Percentiles rank a stretch among this genome's conserved stretches.
Conservation (phyloP, 148 eudicot species). For the Rhododendron molle region DNA sequence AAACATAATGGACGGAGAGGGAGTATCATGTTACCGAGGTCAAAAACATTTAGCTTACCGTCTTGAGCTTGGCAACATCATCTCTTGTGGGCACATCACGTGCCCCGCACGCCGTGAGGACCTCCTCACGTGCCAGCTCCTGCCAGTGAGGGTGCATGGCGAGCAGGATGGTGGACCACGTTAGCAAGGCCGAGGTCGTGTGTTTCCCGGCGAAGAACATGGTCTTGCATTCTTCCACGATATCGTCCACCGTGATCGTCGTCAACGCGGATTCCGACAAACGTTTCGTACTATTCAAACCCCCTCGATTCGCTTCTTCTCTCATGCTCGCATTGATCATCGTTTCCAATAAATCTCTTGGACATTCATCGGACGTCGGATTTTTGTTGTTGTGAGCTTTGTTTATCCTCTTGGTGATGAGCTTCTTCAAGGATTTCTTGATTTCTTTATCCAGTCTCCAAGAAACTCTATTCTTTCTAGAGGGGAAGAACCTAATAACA, state of each 20-base stretch:
- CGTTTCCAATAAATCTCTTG: slow-evolving; percentile 44
- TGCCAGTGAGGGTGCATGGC: slow-evolving; percentile 83
- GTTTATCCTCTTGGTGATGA: slow-evolving; percentile 36
- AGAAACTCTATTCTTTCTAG: slow-evolving; percentile 47
- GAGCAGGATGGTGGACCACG: slow-evolving; percentile 53
- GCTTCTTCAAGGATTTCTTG: slow-evolving; percentile 26
- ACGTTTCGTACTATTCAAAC: not conserved
- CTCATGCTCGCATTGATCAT: slow-evolving; percentile 33
- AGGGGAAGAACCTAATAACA: slow-evolving; percentile 42
- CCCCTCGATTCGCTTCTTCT: not conserved
- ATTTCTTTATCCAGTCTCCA: slow-evolving; percentile 53
- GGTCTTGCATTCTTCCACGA: slow-evolving; percentile 63
- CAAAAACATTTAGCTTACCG: slow-evolving; percentile 22
- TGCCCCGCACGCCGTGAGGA: slow-evolving; percentile 46
- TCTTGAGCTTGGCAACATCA: slow-evolving; percentile 51
- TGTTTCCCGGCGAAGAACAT: slow-evolving; percentile 70
- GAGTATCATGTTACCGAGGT: not conserved
- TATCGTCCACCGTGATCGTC: slow-evolving; percentile 35
- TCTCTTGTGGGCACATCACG: slow-evolving; percentile 55
- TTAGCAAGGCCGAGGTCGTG: slow-evolving; percentile 51
- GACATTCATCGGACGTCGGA: not conserved
- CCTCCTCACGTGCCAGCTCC: slow-evolving; percentile 67
- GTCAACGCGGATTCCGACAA: not conserved
- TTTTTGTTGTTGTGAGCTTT: not conserved
- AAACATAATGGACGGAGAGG: too few relatives aligned